Evolutionary conservation across 2,329 filamentous ascomycete species (phyloP).

Genomic region (Thermothelomyces thermophilus): DNA sequence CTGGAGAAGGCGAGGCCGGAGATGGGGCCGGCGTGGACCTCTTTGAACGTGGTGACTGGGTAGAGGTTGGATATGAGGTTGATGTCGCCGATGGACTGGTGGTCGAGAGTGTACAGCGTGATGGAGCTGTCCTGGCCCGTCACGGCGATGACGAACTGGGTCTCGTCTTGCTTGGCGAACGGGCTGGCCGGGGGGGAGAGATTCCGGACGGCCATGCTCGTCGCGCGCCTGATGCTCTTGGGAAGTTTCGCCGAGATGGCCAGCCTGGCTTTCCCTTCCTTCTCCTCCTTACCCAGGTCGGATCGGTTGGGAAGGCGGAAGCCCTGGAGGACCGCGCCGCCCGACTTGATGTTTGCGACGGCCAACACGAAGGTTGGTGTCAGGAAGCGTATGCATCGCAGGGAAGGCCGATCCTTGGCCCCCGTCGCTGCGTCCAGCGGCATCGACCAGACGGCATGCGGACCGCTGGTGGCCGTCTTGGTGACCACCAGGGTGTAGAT

Average conservation of each 20-base stretch:
- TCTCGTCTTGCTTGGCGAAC: conserved; percentile 50
- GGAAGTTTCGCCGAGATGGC: conserved; percentile 54
- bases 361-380: conserved; percentile 52
- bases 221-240: conserved; percentile 63
- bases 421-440: conserved; percentile 37
- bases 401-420: conserved; percentile 40
- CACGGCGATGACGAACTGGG: conserved; percentile 75
- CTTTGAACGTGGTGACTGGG: conserved; percentile 46
- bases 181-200: conserved; percentile 51
- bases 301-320: conserved; percentile 42
- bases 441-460: conserved; percentile 51
- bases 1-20: conserved; percentile 53
- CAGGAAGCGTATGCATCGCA: conserved; percentile 54
- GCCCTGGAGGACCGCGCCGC: conserved; percentile 51
- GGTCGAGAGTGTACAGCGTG: conserved; percentile 70
- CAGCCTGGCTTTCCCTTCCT: conserved; percentile 38
- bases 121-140: conserved; percentile 76
- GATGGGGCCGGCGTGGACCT: conserved; percentile 52
- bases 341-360: conserved; percentile 50
- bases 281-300: conserved; percentile 14
- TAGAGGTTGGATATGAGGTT: conserved; percentile 47
- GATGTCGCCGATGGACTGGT: conserved; percentile 42
- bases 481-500: conserved; percentile 61
- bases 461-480: conserved; percentile 38
- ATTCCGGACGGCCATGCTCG: conserved; percentile 69